Conservation (phyloP, 768 basidiomycete genomes). For the Leccinum ochraceum region DNA sequence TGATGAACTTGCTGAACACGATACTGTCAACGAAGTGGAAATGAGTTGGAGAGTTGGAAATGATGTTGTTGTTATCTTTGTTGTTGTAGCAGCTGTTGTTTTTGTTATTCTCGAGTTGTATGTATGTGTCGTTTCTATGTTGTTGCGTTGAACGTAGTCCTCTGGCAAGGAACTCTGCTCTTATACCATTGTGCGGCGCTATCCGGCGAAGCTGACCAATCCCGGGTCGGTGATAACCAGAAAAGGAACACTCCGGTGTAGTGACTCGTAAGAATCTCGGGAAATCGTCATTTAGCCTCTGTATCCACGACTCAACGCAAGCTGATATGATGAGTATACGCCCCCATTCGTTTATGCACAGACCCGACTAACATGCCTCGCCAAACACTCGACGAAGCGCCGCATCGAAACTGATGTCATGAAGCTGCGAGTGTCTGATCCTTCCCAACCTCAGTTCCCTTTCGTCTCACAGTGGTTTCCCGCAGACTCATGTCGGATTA, state of each 20-base stretch:
- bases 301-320: conserved; percentile 16
- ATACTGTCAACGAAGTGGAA: conserved; percentile 2
- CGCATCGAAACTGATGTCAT: conserved; percentile 99
- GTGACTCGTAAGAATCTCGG: conserved; percentile 9
- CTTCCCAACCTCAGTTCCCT: conserved; percentile 1
- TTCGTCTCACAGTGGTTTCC: conserved; percentile 12
- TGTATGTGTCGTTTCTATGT: conserved; percentile 25
- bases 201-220: not conserved
- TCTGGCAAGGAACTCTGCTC: conserved; percentile 20
- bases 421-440: conserved; percentile 74
- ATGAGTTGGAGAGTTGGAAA: conserved; percentile 5
- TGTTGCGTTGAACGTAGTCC: conserved; percentile 8
- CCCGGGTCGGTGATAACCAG: conserved; percentile 12
- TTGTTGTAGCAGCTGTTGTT: not conserved
- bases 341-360: conserved; percentile 22
- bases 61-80: conserved; percentile 2
- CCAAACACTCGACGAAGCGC: conserved; percentile 78
- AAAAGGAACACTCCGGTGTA: conserved; percentile 25
- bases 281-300: conserved; percentile 16
- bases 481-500: conserved; percentile 96
- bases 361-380: conserved; percentile 30
- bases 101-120: conserved; percentile 15
- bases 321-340: conserved; percentile 61
- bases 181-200: not conserved
- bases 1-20: conserved; percentile 17